These are phyloP conservation scores for Fusarium transvaalense DNA, from an alignment of 2,329 filamentous ascomycete species.

Conservation along the genomic window DNA sequence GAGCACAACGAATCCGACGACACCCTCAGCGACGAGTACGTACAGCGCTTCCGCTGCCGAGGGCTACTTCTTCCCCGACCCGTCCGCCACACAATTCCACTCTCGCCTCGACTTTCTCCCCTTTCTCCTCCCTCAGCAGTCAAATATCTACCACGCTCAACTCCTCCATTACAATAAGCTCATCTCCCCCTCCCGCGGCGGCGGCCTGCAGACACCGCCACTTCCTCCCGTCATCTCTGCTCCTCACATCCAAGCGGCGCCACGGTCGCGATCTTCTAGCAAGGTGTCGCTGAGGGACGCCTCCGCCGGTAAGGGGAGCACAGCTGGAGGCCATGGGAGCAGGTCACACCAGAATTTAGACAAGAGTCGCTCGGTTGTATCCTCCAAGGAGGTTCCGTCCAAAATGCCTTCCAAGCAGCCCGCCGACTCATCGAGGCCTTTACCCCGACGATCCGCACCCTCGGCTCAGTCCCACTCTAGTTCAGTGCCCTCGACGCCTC, in stretches of 20 bases:
- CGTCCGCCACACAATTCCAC: slow-evolving; percentile 53
- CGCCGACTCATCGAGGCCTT: slow-evolving; percentile 50
- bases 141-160: slow-evolving; percentile 71
- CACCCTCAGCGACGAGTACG: slow-evolving; percentile 47
- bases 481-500: slow-evolving; percentile 93
- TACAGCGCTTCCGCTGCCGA: slow-evolving; percentile 49
- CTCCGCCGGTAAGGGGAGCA: slow-evolving; percentile 59
- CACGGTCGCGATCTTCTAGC: slow-evolving; percentile 70
- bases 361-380: slow-evolving; percentile 73
- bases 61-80: slow-evolving; percentile 50
- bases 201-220: slow-evolving; percentile 68
- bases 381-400: slow-evolving; percentile 64
- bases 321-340: slow-evolving; percentile 74
- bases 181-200: slow-evolving; percentile 68
- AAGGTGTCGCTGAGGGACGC: slow-evolving; percentile 70
- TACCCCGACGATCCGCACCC: slow-evolving; percentile 49
- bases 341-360: slow-evolving; percentile 67
- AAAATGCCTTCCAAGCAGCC: slow-evolving; percentile 65
- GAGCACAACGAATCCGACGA: slow-evolving; percentile 44
- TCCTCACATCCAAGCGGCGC: slow-evolving; percentile 67
- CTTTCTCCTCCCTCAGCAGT: slow-evolving; percentile 69
- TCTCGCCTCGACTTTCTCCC: slow-evolving; percentile 67
- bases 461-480: slow-evolving; percentile 72
- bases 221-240: slow-evolving; percentile 68
- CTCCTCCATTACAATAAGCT: slow-evolving; percentile 75